Evolutionary conservation across 140 eudicot species (phyloP), one percentile per base, ranked within the genome.

Genomic region (Ambrosia hybrid): DNA sequence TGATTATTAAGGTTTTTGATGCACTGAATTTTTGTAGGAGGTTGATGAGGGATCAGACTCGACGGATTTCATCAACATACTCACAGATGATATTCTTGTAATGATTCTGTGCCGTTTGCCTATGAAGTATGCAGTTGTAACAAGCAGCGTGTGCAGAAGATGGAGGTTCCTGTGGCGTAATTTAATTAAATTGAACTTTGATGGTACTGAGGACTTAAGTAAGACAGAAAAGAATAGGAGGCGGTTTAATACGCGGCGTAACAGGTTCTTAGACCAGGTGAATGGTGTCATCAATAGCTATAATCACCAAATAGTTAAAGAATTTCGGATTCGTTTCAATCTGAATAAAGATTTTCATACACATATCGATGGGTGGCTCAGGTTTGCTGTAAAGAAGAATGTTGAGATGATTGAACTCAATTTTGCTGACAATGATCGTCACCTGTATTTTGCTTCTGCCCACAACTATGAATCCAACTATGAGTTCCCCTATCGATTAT

Each of bases 341-440:
- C 43, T 80, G 17, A 77, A 77, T 41, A 17, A 48, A 17, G 53
- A 17, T 41, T 9, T 5, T 41, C 46, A 9, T 5, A 41, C 46
- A 41, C 71, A 11, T 21, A 58, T 83, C 30, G 82, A 80, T 60
- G 48, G 41, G 8, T 86, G 88, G 91, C 36, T 86, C 61, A 53
- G 57, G 61, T 86, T 80, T 75, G 88, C 86, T 2, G n/a, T 76
- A 9, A 13, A 68, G 15, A 83, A 65, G 78, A 69, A 39, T 9
- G 86, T 78, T 53, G 83, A 77, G 60, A 80, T 51, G 49, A 75
- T 83, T 9, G 86, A 82, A 73, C 10, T 86, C 57, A 80, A 86
- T 70, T 72, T 81, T 13, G 69, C 8, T 62, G 37, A 66, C 34
- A 63, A 65, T 34, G 49, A n/a, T 11, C 21, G n/a, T 45, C 80